Base-by-base conservation (phyloP, 208 protist species). In the Leishmania mexicana region DNA sequence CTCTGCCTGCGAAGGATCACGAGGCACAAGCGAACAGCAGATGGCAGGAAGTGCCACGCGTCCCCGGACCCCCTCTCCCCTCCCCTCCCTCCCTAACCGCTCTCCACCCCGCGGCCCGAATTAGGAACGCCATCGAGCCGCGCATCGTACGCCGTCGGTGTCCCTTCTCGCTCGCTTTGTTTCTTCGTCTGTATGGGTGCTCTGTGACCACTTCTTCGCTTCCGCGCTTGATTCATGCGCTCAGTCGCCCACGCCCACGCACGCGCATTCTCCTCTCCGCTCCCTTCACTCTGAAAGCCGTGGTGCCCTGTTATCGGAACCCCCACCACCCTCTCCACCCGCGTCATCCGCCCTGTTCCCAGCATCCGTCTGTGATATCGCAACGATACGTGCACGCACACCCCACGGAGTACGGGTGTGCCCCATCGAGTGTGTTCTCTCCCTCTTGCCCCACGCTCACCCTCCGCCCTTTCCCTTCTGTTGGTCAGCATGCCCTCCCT, bases 401-500 rank as follows among this genome's bases (percentile, higher is more conserved):
- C 68, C 7, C 40, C 38, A 19, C 1, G 24, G 68, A 31, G 68
- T 10, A 24, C 40, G 6, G 17, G 40, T 31, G 42, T 49, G 21
- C 21, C 64, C 40, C 17, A 21, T 68, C 4, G 40, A 40, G 17
- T 58, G 28, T 11, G 24, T 8, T 57, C 49, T 80, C 65, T 57
- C 45, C 57, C 45, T 80, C 77, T 60, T 40, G 2, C 58, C n/a
- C 47, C n/a, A 28, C 78, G 71, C 73, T 65, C 45, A 49, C 60
- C 60, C 47, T 70, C 35, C 64, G 15, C 38, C 45, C 76, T 62
- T 87, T 17, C 65, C 60, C 31, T 45, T 71, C 57, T 75, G 4
- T 68, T 47, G 65, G 42, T 75, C 79, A 38, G 1, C 54, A 90
- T 89, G 86, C 83, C 83, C 49, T 81, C 76, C 13, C 89, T 95